Base-by-base conservation (phyloP, 108 stramenopile species). In the Parmales sp. region DNA sequence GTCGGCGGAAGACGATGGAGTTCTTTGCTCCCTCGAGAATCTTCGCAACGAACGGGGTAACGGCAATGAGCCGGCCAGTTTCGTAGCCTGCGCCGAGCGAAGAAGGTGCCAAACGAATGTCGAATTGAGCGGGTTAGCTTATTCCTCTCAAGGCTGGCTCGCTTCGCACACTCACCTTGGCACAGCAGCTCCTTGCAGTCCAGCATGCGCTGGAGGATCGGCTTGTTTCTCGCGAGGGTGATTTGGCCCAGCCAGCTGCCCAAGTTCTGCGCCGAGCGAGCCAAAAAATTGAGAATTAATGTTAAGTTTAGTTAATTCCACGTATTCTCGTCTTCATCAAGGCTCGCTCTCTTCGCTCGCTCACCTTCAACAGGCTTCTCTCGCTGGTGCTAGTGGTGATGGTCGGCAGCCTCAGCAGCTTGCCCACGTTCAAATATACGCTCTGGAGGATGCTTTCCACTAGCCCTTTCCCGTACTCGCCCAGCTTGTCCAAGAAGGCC, bases 191-290 rank as follows among this genome's bases (percentile, higher is more conserved):
- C 94, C 75, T 97, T 97, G 69, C 97, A 88, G 72, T 99, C 95
- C 51, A 98, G 80, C 86, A 92, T 90, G 36, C 95, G 83, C 72
- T 95, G 95, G 38, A 99, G 74, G 36, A 99, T 90, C 3, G 97
- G 99, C 37, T 90, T 86, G 76, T 98, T 96, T 43, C 94, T 76
- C 11, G 96, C 95, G 26, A 99, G 81, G 29, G 98, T 99, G 60
- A 95, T 91, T 66, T 93, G 93, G 13, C 98, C 98, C 0, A 99
- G 83, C 96, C 96, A 99, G 39, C 89, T 91, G 25, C 98, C 98
- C 22, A 99, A 85, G 75, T 97, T 97, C 80, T n/a, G n/a, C n/a
- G n/a, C n/a, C n/a, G n/a, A n/a, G n/a, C n/a, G n/a, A n/a, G n/a
- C n/a, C n/a, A n/a, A n/a, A n/a, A n/a, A n/a, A n/a, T n/a, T n/a